These are phyloP conservation scores for Xylariomycetidae sp. DNA, from an alignment of 2,329 filamentous ascomycete genomes.

Conservation along the genomic window DNA sequence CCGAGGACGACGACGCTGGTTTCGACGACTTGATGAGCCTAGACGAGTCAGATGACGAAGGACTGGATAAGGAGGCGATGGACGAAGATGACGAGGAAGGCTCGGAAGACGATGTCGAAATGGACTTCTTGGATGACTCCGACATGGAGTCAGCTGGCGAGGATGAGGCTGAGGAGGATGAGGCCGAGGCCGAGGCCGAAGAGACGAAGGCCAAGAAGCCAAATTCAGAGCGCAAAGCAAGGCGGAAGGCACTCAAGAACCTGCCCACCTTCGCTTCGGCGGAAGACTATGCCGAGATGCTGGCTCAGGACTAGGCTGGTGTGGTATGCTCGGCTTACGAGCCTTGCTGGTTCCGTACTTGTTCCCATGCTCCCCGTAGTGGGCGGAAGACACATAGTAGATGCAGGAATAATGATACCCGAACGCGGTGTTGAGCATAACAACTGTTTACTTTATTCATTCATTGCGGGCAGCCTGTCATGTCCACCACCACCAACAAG, in stretches of 20 bases:
- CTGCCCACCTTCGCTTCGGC: slow-evolving; percentile 88
- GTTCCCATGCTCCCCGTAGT: too few relatives aligned
- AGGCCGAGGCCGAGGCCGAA: slow-evolving; percentile 35
- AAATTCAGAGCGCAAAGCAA: slow-evolving; percentile 42
- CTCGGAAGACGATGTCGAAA: slow-evolving; percentile 33
- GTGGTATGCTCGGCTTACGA: too few relatives aligned
- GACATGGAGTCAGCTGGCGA: slow-evolving; percentile 34
- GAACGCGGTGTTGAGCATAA: too few relatives aligned
- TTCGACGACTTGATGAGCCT: slow-evolving; percentile 36
- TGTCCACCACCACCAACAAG: too few relatives aligned
- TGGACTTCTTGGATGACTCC: slow-evolving; percentile 28
- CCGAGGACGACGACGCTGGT: slow-evolving; percentile 43
- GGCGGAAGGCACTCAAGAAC: slow-evolving; percentile 78
- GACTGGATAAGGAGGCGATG: slow-evolving; percentile 39
- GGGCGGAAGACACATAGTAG: too few relatives aligned
- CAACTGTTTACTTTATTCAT: neutral
- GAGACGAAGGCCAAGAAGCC: slow-evolving; percentile 37
- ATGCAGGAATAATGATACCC: too few relatives aligned
- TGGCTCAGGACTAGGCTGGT: slow-evolving; percentile 70
- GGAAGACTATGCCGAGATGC: slow-evolving; percentile 86
- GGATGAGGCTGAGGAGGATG: slow-evolving; percentile 34
- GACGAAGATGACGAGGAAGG: slow-evolving; percentile 36
- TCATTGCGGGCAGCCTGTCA: too few relatives aligned
- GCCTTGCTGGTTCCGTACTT: too few relatives aligned
- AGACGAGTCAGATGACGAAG: slow-evolving; percentile 39